Conservation (phyloP, 306 rosid species). For the Cajanus cajan region DNA sequence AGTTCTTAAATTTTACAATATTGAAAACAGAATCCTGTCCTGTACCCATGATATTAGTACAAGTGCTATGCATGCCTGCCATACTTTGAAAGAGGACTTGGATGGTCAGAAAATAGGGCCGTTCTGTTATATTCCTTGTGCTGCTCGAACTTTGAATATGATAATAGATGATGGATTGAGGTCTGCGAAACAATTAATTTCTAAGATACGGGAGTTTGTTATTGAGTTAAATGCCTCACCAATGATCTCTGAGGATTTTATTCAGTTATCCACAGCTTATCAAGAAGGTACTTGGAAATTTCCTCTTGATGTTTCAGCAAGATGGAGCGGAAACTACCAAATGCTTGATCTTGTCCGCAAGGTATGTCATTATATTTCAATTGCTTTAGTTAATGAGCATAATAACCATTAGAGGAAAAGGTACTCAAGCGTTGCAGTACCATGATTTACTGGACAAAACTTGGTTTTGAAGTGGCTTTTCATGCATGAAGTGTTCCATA, state of each 20-base stretch:
- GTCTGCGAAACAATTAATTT: conserved; percentile 53
- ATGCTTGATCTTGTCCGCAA: conserved; percentile 86
- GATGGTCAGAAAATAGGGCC: conserved; percentile 80
- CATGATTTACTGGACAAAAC: conserved; percentile 2
- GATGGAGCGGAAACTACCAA: conserved; percentile 97
- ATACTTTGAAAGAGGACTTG: conserved; percentile 66
- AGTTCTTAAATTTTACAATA: conserved; percentile 76
- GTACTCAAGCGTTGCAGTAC: not conserved
- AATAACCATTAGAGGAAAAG: conserved; percentile 6
- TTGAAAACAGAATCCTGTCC: conserved; percentile 78
- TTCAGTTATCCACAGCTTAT: conserved; percentile 64
- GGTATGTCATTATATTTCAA: conserved; percentile 45
- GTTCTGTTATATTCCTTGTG: conserved; percentile 90
- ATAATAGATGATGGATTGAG: conserved; percentile 90
- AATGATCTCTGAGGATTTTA: conserved; percentile 72
- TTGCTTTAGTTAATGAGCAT: conserved; percentile 23
- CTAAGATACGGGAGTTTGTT: conserved; percentile 82
- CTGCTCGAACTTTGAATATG: conserved; percentile 79
- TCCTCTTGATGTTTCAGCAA: conserved; percentile 86
- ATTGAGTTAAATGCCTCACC: conserved; percentile 70
- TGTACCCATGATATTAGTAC: conserved; percentile 91
- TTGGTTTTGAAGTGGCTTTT: not conserved
- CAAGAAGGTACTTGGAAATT: conserved; percentile 91
- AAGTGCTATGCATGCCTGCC: conserved; percentile 71
- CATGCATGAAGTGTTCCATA: conserved; percentile 7